Evolutionary conservation across 164 flowering plant species (phyloP), one percentile per base, ranked within the genome.

Genomic region (Liriodendron chinense): DNA sequence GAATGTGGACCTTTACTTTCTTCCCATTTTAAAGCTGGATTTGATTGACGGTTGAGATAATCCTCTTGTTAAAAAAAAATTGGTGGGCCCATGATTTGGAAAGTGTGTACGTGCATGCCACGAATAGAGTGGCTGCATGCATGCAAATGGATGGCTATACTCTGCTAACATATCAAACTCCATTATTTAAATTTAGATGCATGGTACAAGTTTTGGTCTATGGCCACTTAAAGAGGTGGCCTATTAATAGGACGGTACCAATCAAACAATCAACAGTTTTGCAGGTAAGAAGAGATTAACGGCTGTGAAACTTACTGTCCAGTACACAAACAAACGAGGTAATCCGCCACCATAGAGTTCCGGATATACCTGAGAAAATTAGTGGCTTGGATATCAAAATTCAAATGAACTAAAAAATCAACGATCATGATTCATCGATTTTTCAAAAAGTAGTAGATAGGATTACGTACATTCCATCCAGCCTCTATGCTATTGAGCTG

Each of bases 401-500:
- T 34, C 43, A 34, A 34, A 34, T 34, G 43, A 34, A 34, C 43
- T 34, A 34, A 34, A 34, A 34, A 34, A 34, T 34, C 43, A 34
- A 34, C 43, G 43, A 34, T 34, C 43, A 34, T 34, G 4, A 34
- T 0, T 34, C 43, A 34, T 34, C 4, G 6, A 28, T 23, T 78
- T 72, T 0, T 20, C n/a, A 12, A 10, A 79, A 26, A 18, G 22
- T 2, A 25, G 20, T 21, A 71, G 47, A 20, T 13, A n/a, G 47
- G 47, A 48, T 21, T 4, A 70, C 24, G 14, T 78, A 91, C 98
- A 94, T 90, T 94, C 98, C 98, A 94, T 71, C 98, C 98, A 83
- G 97, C 97, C 88, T 94, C 97, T 82, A 94, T 92, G 85, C 93
- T 91, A 81, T 94, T 92, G 66, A 92, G 72, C 65, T 74, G 72